These are phyloP conservation scores for Apostasia ramifera DNA, from an alignment of 106 monocot genomes.

Conservation along the genomic window DNA sequence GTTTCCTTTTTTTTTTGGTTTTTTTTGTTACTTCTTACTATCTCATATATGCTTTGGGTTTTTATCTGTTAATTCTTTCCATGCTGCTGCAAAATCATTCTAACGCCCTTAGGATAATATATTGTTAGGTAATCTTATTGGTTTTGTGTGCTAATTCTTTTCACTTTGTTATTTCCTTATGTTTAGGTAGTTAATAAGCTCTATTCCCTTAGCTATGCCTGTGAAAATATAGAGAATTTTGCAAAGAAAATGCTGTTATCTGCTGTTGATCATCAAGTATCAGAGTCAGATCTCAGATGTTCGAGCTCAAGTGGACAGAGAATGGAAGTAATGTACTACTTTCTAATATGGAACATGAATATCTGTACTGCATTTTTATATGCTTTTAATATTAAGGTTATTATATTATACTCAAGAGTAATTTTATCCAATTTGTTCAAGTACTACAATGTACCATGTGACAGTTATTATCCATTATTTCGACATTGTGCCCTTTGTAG, in stretches of 20 bases:
- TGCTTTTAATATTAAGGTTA: too few species aligned
- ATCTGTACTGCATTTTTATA: neutral
- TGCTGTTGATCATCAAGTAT: slow-evolving; percentile 47
- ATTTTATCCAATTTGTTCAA: too few species aligned
- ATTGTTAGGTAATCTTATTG: neutral
- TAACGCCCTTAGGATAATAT: neutral
- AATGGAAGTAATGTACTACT: slow-evolving; percentile 44
- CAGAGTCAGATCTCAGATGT: slow-evolving; percentile 25
- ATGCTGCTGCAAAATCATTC: neutral
- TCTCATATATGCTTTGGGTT: neutral
- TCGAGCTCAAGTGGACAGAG: slow-evolving; percentile 21
- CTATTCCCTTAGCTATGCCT: slow-evolving; percentile 61
- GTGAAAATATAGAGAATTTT: slow-evolving; percentile 77
- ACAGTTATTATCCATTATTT: too few species aligned
- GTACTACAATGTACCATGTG: too few species aligned
- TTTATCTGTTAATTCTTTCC: neutral
- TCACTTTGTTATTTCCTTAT: slow-evolving; percentile 3
- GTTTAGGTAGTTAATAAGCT: slow-evolving; percentile 88
- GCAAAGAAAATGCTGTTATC: slow-evolving; percentile 61
- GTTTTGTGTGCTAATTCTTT: slow-evolving; percentile 3
- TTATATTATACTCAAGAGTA: too few species aligned
- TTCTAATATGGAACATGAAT: neutral
- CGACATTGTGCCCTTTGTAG: too few species aligned
- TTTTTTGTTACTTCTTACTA: slow-evolving; percentile 2
- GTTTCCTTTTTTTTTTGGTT: neutral